Conservation (phyloP, 23 red algal genomes). For the Cyanidium caldarium region DNA sequence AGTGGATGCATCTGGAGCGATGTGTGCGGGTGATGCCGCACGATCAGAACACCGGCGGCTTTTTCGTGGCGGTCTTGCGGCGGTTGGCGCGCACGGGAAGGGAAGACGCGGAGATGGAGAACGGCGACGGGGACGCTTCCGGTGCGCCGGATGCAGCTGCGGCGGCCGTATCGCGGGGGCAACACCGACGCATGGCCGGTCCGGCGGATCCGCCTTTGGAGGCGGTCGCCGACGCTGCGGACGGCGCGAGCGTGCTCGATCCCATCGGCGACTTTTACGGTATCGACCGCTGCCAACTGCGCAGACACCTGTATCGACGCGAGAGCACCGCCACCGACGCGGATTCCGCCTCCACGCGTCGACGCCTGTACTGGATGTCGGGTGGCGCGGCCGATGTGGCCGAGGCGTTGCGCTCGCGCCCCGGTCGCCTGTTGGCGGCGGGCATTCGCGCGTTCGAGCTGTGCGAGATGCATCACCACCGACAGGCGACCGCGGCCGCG, state of each 20-base stretch:
- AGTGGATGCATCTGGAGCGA: slow-evolving; percentile 22
- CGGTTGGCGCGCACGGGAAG: too few relatives aligned
- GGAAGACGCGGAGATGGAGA: too few relatives aligned
- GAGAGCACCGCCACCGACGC: not conserved
- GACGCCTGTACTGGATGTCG: not conserved
- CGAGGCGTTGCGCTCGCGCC: not conserved
- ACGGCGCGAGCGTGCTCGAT: not conserved
- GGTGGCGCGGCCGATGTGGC: not conserved
- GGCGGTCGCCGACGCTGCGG: not conserved
- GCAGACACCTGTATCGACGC: not conserved
- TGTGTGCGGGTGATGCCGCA: slow-evolving; percentile 87
- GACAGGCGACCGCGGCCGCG: not conserved
- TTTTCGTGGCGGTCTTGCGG: slow-evolving; percentile 94
- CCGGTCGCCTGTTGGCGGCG: not conserved
- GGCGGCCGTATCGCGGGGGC: not conserved
- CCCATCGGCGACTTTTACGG: not conserved
- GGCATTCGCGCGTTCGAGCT: not conserved
- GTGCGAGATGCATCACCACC: not conserved
- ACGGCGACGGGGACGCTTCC: too few relatives aligned
- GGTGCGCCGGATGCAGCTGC: not conserved
- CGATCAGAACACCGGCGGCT: slow-evolving; percentile 87
- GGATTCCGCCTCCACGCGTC: not conserved
- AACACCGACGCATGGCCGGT: not conserved
- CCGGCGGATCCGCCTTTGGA: not conserved
- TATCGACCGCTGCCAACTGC: not conserved